These are phyloP conservation scores for Ulota crispa DNA, from an alignment of 225 moss, liverwort and hornwort species.

Conservation along the genomic window DNA sequence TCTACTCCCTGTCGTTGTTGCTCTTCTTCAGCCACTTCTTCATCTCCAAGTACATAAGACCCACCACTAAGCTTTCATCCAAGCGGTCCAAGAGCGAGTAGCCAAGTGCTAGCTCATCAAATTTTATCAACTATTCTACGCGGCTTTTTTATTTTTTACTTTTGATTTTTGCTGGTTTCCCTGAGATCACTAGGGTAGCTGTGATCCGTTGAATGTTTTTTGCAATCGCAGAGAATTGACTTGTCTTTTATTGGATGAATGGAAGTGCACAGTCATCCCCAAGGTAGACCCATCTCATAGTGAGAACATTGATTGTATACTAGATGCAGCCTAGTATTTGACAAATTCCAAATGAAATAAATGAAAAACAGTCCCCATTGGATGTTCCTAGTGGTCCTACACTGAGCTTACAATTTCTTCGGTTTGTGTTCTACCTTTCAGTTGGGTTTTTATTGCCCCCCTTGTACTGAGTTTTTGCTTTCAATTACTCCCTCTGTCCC, in stretches of 20 bases:
- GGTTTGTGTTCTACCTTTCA: background rate
- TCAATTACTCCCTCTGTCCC: too few relatives aligned
- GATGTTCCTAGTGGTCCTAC: background rate
- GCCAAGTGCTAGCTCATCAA: background rate
- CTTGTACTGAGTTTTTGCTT: background rate
- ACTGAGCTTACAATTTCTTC: background rate
- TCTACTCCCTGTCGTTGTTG: constrained; percentile 74
- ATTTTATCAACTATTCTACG: background rate
- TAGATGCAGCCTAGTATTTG: constrained; percentile 11
- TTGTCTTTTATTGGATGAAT: background rate
- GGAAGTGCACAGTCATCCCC: constrained; percentile 18
- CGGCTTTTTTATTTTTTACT: background rate
- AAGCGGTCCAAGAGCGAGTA: constrained; percentile 53
- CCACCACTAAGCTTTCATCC: background rate
- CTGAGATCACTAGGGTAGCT: background rate
- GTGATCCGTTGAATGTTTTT: constrained; percentile 19
- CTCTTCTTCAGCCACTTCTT: constrained; percentile 81
- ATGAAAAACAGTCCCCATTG: background rate
- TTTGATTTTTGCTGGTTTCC: background rate
- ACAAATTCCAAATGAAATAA: constrained; percentile 7
- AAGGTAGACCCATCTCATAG: constrained; percentile 8
- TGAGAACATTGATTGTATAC: constrained; percentile 34
- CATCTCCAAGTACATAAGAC: constrained; percentile 58
- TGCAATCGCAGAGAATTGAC: constrained; percentile 17
- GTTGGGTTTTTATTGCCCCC: background rate